Evolutionary conservation across 768 basidiomycete species (phyloP).

Genomic region (Tubosaeta sp.): DNA sequence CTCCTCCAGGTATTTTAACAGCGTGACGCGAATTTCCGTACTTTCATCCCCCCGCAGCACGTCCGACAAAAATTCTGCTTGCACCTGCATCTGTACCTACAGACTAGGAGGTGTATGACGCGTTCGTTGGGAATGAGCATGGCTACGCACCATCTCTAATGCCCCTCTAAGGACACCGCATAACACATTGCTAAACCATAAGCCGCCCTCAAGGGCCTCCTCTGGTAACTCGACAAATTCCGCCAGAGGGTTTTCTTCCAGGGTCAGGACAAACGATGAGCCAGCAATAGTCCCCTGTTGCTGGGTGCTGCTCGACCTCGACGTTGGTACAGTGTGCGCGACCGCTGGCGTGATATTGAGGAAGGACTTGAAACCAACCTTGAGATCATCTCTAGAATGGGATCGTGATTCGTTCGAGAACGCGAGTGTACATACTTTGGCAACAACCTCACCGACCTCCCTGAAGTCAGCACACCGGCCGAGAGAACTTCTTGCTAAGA

Average conservation of each 20-base stretch:
- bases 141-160: constrained; percentile 82
- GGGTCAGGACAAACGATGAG: constrained; percentile 72
- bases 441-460: constrained; percentile 92
- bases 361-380: constrained; percentile 99
- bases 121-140: background rate
- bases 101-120: constrained; percentile 13
- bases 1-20: constrained; percentile 92
- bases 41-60: constrained; percentile 88
- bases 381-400: background rate
- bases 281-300: constrained; percentile 42
- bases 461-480: constrained; percentile 91
- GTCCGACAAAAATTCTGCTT: constrained; percentile 85
- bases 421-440: constrained; percentile 59
- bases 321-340: constrained; percentile 57
- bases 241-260: constrained; percentile 95
- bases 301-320: constrained; percentile 41
- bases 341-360: constrained; percentile 87
- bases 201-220: constrained; percentile 84
- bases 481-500: constrained; percentile 87
- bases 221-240: constrained; percentile 98
- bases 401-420: background rate
- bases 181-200: constrained; percentile 96
- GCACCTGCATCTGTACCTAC: constrained; percentile 95
- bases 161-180: constrained; percentile 92
- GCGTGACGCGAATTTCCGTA: constrained; percentile 88